These are phyloP conservation scores for Fusarium caatingaense DNA, from an alignment of 2,329 filamentous ascomycete species.

Conservation along the genomic window DNA sequence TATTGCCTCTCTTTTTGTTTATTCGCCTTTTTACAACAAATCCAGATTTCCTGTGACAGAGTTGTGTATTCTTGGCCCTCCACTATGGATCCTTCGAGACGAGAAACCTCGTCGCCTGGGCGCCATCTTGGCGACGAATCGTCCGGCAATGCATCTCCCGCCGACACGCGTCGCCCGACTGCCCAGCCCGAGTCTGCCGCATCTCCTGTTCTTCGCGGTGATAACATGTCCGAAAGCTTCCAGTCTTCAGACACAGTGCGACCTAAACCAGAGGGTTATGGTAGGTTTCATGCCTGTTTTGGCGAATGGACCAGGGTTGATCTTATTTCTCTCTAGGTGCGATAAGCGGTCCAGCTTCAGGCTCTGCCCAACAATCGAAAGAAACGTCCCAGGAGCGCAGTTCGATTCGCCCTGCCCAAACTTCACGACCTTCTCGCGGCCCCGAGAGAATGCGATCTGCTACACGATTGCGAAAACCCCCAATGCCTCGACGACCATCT, in stretches of 20 bases:
- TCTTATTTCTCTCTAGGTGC: slow-evolving; percentile 40
- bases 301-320: slow-evolving; percentile 25
- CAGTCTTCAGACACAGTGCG: slow-evolving; percentile 71
- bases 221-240: slow-evolving; percentile 63
- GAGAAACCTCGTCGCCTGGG: slow-evolving; percentile 50
- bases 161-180: slow-evolving; percentile 60
- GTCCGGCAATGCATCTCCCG: slow-evolving; percentile 59
- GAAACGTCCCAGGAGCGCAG: slow-evolving; percentile 56
- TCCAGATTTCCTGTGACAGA: slow-evolving; percentile 15
- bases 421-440: slow-evolving; percentile 56
- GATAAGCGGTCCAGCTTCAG: slow-evolving; percentile 41
- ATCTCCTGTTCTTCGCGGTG: slow-evolving; percentile 50
- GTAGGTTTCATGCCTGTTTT: slow-evolving; percentile 53
- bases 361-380: slow-evolving; percentile 49
- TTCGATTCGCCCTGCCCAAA: slow-evolving; percentile 48
- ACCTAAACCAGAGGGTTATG: slow-evolving; percentile 68
- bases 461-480: slow-evolving; percentile 74
- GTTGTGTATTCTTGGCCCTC: slow-evolving; percentile 10
- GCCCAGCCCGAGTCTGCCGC: slow-evolving; percentile 52
- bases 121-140: slow-evolving; percentile 53
- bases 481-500: slow-evolving; percentile 74
- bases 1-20: slow-evolving; percentile 11
- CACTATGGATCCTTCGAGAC: slow-evolving; percentile 59
- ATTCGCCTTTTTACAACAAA: slow-evolving; percentile 18
- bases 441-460: slow-evolving; percentile 61